Evolutionary conservation across 345 rosid genomes (phyloP), one percentile per base, ranked within the genome.

Genomic region (Gossypium turneri): DNA sequence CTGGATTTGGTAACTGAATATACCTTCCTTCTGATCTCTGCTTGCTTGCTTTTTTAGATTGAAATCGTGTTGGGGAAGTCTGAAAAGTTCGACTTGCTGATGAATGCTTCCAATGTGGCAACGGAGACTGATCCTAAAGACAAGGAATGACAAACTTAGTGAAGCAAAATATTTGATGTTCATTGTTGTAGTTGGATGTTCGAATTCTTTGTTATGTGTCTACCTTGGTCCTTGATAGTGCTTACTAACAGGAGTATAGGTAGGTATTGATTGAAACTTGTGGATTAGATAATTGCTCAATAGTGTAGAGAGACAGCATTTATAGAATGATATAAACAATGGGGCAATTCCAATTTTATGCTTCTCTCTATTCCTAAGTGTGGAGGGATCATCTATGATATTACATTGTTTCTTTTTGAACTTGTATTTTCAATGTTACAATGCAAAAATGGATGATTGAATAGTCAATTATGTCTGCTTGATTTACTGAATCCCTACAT

Each of bases 1-100:
- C 25, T 64, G 24, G 56, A 22, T 45, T 22, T 24, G 6, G 57
- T 13, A 7, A 12, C 7, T 48, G 53, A 24, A 25, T 10, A 11
- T 65, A n/a, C 51, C 51, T 68, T 48, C 57, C 3, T 24, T 67
- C 44, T 59, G 43, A n/a, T 59, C 76, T n/a, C 24, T 20, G 16
- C 63, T 43, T 16, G 24, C 45, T 25, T 25, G 11, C 41, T 27
- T 41, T 67, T 64, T 34, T 45, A 90, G 95, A 94, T 91, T 22
- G 97, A 94, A 84, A 94, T 90, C 24, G 91, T 89, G 76, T 78
- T 91, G 81, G 88, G 86, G 12, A 91, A 89, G 53, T 88, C 96
- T 2, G 97, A 89, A 60, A 91, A 91, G 60, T 93, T 90, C 41
- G 94, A 91, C 52, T 72, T 81, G 12, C 75, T 93, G 84, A 87